These are phyloP conservation scores for Aspergillus conjunctus DNA, from an alignment of 495 filamentous ascomycete genomes.

Conservation along the genomic window DNA sequence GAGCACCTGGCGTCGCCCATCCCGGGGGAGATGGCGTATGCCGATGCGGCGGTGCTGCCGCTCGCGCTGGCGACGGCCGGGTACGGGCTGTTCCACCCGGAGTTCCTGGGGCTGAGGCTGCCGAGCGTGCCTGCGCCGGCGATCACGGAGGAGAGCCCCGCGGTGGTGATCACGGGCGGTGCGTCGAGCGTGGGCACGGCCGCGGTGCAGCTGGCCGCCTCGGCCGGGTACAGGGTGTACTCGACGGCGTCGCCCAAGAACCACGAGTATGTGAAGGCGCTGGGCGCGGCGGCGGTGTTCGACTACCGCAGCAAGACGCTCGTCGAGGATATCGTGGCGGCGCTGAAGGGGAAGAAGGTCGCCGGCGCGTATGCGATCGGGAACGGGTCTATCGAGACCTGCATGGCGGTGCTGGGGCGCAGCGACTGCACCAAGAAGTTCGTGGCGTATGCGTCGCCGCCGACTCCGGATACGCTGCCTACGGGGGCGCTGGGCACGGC, in stretches of 20 bases:
- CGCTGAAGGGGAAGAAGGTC: conserved; percentile 26
- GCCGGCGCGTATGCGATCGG: too few relatives aligned
- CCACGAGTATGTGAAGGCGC: conserved; percentile 49
- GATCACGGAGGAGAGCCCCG: conserved; percentile 40
- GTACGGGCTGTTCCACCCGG: conserved; percentile 52
- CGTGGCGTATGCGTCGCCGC: too few relatives aligned
- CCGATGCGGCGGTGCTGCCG: conserved; percentile 40
- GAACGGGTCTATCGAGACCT: too few relatives aligned
- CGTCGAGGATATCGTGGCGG: conserved; percentile 28
- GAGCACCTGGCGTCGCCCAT: conserved; percentile 9
- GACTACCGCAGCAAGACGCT: conserved; percentile 54
- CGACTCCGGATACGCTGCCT: too few relatives aligned
- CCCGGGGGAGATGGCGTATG: conserved; percentile 22
- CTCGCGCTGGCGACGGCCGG: conserved; percentile 54
- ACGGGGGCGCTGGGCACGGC: too few relatives aligned
- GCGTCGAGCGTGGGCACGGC: conserved; percentile 58
- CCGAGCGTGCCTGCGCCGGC: conserved; percentile 29
- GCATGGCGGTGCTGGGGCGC: too few relatives aligned
- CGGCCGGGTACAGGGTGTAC: conserved; percentile 60
- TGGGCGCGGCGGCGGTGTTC: conserved; percentile 59
- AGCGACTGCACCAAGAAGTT: too few relatives aligned
- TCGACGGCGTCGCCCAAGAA: conserved; percentile 57
- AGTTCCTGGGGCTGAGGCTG: conserved; percentile 43
- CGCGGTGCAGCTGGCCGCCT: conserved; percentile 62
- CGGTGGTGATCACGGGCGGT: conserved; percentile 65